A percentile compares a stretch with the other conserved stretches of the same genome.
These are phyloP conservation scores for Penicillium oxalicum DNA, from an alignment of 2,329 filamentous ascomycete species.

Conservation along the genomic window DNA sequence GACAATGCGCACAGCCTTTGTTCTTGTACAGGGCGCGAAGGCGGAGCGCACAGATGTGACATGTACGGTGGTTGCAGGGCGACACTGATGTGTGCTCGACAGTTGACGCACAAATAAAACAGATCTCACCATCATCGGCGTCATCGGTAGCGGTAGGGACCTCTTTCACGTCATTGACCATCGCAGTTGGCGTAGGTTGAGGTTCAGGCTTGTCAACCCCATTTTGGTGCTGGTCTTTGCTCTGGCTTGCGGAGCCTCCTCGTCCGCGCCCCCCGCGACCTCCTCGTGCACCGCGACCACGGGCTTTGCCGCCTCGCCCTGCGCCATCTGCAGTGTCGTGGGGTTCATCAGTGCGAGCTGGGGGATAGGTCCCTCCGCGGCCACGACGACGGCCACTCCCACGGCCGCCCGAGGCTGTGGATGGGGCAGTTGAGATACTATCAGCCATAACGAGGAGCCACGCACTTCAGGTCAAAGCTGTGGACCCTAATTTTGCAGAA, in stretches of 20 bases:
- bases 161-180: conserved; percentile 28
- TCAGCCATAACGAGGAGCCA: conserved; percentile 26
- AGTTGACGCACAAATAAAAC: conserved; percentile 94
- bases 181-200: conserved; percentile 15
- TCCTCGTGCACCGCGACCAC: conserved; percentile 30
- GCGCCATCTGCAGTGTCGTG: conserved; percentile 19
- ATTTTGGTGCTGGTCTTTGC: conserved; percentile 21
- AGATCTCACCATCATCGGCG: conserved; percentile 69
- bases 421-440: conserved; percentile 20
- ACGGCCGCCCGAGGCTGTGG: conserved; percentile 40
- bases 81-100: conserved; percentile 82
- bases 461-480: conserved; percentile 5
- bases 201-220: conserved; percentile 13
- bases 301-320: conserved; percentile 33
- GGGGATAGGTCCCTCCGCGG: conserved; percentile 31
- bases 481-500: conserved; percentile 9
- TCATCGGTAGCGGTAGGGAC: conserved; percentile 36
- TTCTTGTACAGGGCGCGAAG: conserved; percentile 93
- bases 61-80: conserved; percentile 93
- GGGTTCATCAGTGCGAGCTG: conserved; percentile 25
- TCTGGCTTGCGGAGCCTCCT: conserved; percentile 31
- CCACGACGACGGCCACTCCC: conserved; percentile 38
- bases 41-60: conserved; percentile 88
- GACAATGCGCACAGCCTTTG: conserved; percentile 92
- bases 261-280: conserved; percentile 31